phyloP scores from a whole-genome alignment of 768 basidiomycete genomes.

The Tylopilus subfusipes region DNA sequence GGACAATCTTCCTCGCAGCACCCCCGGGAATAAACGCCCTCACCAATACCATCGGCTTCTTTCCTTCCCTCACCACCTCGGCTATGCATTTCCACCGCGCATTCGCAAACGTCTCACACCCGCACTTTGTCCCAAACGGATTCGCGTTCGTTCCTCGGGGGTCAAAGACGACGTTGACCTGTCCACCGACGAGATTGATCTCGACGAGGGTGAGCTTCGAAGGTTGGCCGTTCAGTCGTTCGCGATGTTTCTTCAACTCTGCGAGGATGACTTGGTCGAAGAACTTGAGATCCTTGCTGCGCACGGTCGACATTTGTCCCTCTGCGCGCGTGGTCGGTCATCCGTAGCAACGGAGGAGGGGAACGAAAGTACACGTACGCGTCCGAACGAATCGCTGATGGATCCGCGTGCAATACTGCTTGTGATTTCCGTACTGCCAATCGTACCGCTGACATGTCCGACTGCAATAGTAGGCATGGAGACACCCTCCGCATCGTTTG shows the following conservation, averaged over 20 bases:
- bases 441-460: constrained; percentile 26
- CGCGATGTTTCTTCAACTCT: constrained; percentile 21
- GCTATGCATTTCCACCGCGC: constrained; percentile 24
- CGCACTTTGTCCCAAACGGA: constrained; percentile 26
- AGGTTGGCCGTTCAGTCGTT: constrained; percentile 7
- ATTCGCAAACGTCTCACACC: constrained; percentile 22
- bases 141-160: constrained; percentile 17
- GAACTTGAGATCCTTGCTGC: constrained; percentile 26
- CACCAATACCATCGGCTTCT: constrained; percentile 20
- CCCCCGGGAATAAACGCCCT: constrained; percentile 29
- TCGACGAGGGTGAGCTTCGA: constrained; percentile 26
- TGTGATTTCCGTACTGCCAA: constrained; percentile 28
- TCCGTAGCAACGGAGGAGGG: neutral
- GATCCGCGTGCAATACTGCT: constrained; percentile 22
- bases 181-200: constrained; percentile 19
- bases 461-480: constrained; percentile 30
- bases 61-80: constrained; percentile 12
- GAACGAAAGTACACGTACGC: constrained; percentile 7
- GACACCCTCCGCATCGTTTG: constrained; percentile 26
- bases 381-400: constrained; percentile 19
- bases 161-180: constrained; percentile 17
- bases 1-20: constrained; percentile 25
- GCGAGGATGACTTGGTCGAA: constrained; percentile 25
- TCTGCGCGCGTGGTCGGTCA: constrained; percentile 4
- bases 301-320: constrained; percentile 24